These are phyloP conservation scores for Kodamaea lidongshanica DNA, from an alignment of 805 yeast species.

Conservation along the genomic window DNA sequence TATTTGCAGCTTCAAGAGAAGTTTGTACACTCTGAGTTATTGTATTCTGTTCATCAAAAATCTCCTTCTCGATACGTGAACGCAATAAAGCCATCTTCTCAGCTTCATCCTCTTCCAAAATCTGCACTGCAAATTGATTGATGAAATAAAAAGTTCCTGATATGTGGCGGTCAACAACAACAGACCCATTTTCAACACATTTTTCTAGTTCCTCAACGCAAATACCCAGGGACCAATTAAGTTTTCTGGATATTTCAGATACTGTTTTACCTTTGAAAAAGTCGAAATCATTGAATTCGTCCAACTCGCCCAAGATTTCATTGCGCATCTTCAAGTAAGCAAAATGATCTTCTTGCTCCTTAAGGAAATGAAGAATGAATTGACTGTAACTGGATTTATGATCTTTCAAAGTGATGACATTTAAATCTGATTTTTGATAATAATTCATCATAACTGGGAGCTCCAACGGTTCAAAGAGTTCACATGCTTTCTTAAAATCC, in stretches of 20 bases:
- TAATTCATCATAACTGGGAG: slow-evolving; percentile 46
- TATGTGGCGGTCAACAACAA: slow-evolving; percentile 63
- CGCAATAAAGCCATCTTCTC: slow-evolving; percentile 1
- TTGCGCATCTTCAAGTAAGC: slow-evolving; percentile 19
- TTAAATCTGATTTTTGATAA: slow-evolving; percentile 30
- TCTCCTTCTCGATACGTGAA: slow-evolving; percentile 9
- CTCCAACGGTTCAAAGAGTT: slow-evolving; percentile 46
- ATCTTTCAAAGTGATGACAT: slow-evolving; percentile 24
- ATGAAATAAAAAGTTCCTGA: slow-evolving; percentile 60
- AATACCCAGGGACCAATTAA: slow-evolving; percentile 63
- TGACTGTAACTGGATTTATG: slow-evolving; percentile 22
- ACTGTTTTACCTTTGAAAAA: slow-evolving; percentile 30
- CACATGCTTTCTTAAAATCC: slow-evolving; percentile 60
- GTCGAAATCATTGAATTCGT: slow-evolving; percentile 16
- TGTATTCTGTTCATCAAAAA: slow-evolving; percentile 15
- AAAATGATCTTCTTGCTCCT: slow-evolving; percentile 19
- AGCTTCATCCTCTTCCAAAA: slow-evolving; percentile 10
- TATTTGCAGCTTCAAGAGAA: slow-evolving; percentile 5
- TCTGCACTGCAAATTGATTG: slow-evolving; percentile 29
- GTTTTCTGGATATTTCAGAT: slow-evolving; percentile 40
- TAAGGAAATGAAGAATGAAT: slow-evolving; percentile 20
- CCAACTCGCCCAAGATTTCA: slow-evolving; percentile 14
- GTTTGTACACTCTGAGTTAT: slow-evolving; percentile 11
- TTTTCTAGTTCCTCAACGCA: slow-evolving; percentile 58
- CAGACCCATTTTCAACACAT: slow-evolving; percentile 49